phyloP scores from a whole-genome alignment of 805 yeast genomes.

The Yamadazyma phyllophila region DNA sequence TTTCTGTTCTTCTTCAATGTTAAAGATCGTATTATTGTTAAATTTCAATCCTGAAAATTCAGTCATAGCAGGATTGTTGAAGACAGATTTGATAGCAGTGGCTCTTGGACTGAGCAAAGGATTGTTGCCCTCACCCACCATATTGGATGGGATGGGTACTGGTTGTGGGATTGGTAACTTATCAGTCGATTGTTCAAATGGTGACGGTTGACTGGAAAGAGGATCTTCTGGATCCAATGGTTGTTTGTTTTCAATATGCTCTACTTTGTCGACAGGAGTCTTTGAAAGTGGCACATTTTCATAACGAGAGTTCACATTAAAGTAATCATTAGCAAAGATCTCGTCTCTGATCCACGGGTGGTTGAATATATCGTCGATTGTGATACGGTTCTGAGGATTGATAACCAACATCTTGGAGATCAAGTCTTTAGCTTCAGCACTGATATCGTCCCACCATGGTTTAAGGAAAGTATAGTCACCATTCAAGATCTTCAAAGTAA shows the following conservation, averaged over 20 bases:
- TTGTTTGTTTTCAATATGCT: constrained; percentile 14
- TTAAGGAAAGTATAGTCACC: constrained; percentile 72
- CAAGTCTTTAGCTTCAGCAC: constrained; percentile 65
- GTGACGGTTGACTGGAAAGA: constrained; percentile 15
- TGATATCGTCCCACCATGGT: constrained; percentile 91
- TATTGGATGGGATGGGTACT: constrained; percentile 7
- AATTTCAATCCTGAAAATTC: constrained; percentile 28
- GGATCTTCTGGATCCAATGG: constrained; percentile 15
- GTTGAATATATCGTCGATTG: constrained; percentile 60
- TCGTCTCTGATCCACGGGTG: constrained; percentile 64
- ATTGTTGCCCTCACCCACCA: neutral
- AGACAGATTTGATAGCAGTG: constrained; percentile 40
- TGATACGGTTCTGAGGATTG: constrained; percentile 65
- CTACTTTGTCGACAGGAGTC: constrained; percentile 10
- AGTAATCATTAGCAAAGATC: constrained; percentile 13
- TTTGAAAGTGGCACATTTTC: constrained; percentile 9
- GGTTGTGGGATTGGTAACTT: constrained; percentile 1
- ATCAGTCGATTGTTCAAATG: constrained; percentile 8
- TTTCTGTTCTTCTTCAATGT: constrained; percentile 21
- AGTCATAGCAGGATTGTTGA: constrained; percentile 44
- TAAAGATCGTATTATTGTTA: constrained; percentile 22
- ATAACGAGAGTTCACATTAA: constrained; percentile 15
- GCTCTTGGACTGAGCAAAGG: constrained; percentile 35
- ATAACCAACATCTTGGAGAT: constrained; percentile 65
- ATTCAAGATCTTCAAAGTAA: constrained; percentile 64